A percentile compares a stretch with the other conserved stretches of the same genome.
phyloP scores from a whole-genome alignment of 2,329 filamentous ascomycete genomes.

The Aspergillus sp. region DNA sequence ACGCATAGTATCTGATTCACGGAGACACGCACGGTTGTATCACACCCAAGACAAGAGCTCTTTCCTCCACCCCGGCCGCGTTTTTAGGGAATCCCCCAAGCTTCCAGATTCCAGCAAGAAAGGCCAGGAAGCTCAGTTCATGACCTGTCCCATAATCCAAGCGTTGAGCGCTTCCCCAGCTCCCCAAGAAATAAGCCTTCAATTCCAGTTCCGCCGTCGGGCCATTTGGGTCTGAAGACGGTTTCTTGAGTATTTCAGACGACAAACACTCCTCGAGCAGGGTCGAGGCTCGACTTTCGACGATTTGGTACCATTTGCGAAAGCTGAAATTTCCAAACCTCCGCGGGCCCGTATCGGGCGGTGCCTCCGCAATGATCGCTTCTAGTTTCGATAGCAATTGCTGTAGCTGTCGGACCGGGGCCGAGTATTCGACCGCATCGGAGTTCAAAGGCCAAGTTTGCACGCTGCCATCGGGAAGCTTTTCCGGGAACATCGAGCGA shows the following conservation, averaged over 20 bases:
- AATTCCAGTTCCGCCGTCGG: conserved; percentile 65
- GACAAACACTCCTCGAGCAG: conserved; percentile 62
- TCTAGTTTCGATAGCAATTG: conserved; percentile 65
- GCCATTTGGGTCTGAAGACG: conserved; percentile 28
- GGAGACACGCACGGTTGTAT: conserved; percentile 70
- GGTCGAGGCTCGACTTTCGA: conserved; percentile 59
- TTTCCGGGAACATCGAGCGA: conserved; percentile 75
- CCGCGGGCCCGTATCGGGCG: conserved; percentile 80
- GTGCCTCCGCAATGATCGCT: conserved; percentile 70
- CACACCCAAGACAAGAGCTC: conserved; percentile 76
- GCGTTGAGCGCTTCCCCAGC: conserved; percentile 83
- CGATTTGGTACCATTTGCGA: conserved; percentile 73
- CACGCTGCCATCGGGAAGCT: conserved; percentile 34
- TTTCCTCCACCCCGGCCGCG: conserved; percentile 59
- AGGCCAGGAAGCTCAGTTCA: conserved; percentile 91
- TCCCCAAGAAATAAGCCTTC: conserved; percentile 74
- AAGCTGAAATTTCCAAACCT: conserved; percentile 93
- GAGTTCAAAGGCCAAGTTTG: conserved; percentile 53
- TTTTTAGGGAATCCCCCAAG: conserved; percentile 72
- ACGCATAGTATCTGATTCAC: too few species aligned
- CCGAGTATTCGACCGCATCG: conserved; percentile 49
- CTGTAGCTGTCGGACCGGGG: conserved; percentile 64
- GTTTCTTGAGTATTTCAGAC: conserved; percentile 42
- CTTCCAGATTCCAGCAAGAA: conserved; percentile 88
- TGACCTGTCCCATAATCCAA: conserved; percentile 96